These are phyloP conservation scores for Monosporascus ibericus DNA, from an alignment of 2,329 filamentous ascomycete species.

Conservation along the genomic window DNA sequence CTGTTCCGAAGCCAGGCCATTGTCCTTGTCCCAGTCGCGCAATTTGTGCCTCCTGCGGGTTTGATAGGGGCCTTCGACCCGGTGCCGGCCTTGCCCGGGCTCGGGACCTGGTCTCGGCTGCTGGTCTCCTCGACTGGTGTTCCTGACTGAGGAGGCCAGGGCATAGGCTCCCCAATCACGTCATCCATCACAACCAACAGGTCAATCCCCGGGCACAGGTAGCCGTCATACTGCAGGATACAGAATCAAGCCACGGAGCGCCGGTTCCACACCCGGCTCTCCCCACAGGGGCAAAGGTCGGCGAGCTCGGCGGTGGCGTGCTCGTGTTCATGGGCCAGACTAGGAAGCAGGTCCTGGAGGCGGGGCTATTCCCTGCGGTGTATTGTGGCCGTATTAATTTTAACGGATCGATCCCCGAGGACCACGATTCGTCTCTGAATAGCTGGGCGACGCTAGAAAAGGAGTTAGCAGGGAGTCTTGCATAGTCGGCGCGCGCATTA, in stretches of 20 bases:
- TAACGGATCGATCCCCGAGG: background rate
- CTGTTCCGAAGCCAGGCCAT: background rate
- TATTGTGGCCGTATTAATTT: conserved; percentile 13
- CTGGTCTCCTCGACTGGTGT: too few relatives aligned
- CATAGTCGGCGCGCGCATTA: too few relatives aligned
- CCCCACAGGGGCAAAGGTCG: conserved; percentile 19
- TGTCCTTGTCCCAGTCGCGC: background rate
- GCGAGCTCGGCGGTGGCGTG: conserved; percentile 22
- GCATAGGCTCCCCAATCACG: too few relatives aligned
- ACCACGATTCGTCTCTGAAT: conserved; percentile 19
- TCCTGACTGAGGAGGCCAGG: too few relatives aligned
- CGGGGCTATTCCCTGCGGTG: conserved; percentile 7
- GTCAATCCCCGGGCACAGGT: conserved; percentile 19
- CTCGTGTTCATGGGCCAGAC: conserved; percentile 2
- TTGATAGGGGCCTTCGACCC: background rate
- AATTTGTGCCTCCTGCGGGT: too few relatives aligned
- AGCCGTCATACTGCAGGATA: conserved; percentile 24
- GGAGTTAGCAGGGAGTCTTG: too few relatives aligned
- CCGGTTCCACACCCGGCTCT: conserved; percentile 21
- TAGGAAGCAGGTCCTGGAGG: conserved; percentile 8
- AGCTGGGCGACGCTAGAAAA: conserved; percentile 17
- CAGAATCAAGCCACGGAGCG: conserved; percentile 21
- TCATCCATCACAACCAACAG: conserved; percentile 8
- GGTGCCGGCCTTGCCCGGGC: background rate
- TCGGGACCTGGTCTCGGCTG: background rate